Evolutionary conservation across 768 basidiomycete species (phyloP).

Genomic region (Dacryopinax primogenitus): DNA sequence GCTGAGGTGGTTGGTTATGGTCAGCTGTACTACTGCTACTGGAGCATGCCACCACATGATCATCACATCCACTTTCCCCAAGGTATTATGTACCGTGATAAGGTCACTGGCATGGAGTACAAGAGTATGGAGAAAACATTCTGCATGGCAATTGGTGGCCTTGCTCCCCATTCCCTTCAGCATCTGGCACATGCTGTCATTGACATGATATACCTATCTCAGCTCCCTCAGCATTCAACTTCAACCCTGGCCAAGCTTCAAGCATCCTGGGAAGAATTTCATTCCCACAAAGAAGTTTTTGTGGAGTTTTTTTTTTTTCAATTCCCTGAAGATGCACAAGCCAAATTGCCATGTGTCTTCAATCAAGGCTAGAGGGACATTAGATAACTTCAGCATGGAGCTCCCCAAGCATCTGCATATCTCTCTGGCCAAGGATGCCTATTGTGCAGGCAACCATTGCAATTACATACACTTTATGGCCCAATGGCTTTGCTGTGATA

Average conservation of each 20-base stretch:
- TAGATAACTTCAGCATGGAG: slow-evolving; percentile 30
- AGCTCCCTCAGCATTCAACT: slow-evolving; percentile 23
- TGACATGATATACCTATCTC: slow-evolving; percentile 28
- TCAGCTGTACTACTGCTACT: slow-evolving; percentile 18
- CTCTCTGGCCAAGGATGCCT: slow-evolving; percentile 32
- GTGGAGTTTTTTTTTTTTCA: slow-evolving; percentile 22
- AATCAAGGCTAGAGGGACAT: slow-evolving; percentile 25
- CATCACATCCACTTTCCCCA: slow-evolving; percentile 10
- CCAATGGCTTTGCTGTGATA: slow-evolving; percentile 27
- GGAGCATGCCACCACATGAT: slow-evolving; percentile 16
- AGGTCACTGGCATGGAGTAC: slow-evolving; percentile 12
- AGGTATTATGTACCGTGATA: slow-evolving; percentile 10
- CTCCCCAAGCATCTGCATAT: slow-evolving; percentile 33
- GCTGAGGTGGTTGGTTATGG: slow-evolving; percentile 8
- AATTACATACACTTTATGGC: slow-evolving; percentile 34
- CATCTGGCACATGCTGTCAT: slow-evolving; percentile 23
- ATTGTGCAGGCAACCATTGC: slow-evolving; percentile 26
- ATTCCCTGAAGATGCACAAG: slow-evolving; percentile 31
- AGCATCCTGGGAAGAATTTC: slow-evolving; percentile 22
- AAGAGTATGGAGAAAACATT: slow-evolving; percentile 28
- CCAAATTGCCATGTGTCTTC: slow-evolving; percentile 22
- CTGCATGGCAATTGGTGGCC: slow-evolving; percentile 25
- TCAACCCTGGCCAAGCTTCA: slow-evolving; percentile 23
- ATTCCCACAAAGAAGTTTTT: slow-evolving; percentile 26
- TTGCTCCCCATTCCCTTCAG: slow-evolving; percentile 18